These are phyloP conservation scores for Lipomyces yamadae DNA, from an alignment of 805 yeast species.

Conservation along the genomic window DNA sequence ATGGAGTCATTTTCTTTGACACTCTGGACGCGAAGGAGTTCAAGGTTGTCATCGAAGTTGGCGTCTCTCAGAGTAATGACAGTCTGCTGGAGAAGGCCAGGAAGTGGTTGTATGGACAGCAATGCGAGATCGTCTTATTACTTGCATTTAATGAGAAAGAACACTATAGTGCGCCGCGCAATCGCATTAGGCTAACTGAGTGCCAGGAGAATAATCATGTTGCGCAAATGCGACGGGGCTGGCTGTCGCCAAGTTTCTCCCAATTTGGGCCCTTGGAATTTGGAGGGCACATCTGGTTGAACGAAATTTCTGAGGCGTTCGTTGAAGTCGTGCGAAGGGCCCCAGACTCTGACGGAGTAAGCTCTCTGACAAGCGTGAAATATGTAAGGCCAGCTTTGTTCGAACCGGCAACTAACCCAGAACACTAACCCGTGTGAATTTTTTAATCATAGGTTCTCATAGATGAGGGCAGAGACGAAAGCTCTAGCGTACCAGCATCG, in stretches of 20 bases:
- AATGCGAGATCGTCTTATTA: background rate
- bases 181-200: background rate
- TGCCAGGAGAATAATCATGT: background rate
- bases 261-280: background rate
- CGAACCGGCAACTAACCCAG: background rate
- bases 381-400: background rate
- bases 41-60: background rate
- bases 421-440: too few relatives aligned
- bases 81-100: background rate
- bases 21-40: background rate
- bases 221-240: background rate
- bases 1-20: background rate
- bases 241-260: background rate
- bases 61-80: background rate
- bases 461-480: background rate
- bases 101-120: background rate
- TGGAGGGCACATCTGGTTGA: background rate
- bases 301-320: background rate
- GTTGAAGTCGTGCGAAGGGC: background rate
- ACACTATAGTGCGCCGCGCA: background rate
- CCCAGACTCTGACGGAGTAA: background rate
- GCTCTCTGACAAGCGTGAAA: background rate
- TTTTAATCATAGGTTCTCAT: background rate
- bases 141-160: background rate
- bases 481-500: background rate